Evolutionary conservation across 441 rosid species (phyloP), one percentile per base, ranked within the genome.

Genomic region (California macrophylla): DNA sequence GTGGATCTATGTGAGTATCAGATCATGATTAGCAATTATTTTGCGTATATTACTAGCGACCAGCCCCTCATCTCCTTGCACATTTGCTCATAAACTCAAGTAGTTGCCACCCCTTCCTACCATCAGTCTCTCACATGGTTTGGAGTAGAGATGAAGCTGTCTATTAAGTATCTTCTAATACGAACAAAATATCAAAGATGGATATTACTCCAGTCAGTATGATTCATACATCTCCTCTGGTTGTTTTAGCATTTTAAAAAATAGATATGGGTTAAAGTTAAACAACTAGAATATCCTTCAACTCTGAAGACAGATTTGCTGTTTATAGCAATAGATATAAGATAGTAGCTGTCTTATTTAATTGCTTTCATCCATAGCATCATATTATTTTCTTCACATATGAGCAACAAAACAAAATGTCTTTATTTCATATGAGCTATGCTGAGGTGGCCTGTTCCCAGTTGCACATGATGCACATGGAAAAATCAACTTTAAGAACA

Each of bases 391-490:
- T 66, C 63, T 24, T 60, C 40, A 30, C 62, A 20, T 68, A 32
- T 29, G 24, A 15, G 40, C 29, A 62, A 52, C 34, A 72, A 69
- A 71, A 74, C 75, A 54, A 74, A 67, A 26, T 38, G 45, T 12
- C 50, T 32, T 4, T 54, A 18, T 66, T 16, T 42, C 29, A 54
- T 54, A 66, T 50, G 32, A 38, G 64, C 38, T 61, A 42, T 72
- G 63, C 52, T 69, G 66, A 16, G 52, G 30, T 58, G 66, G 67
- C 77, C 25, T 58, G 40, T 7, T 24, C 64, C 66, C 34, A 13
- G 34, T 60, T 45, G 78, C 83, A 76, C 82, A 75, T 72, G 80
- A 40, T 40, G 47, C 13, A 40, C 61, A 54, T 54, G 38, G 52
- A 42, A 69, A 26, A 50, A 62, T 16, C 71, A 66, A 69, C 60